Evolutionary conservation across 805 yeast species (phyloP).

Genomic region (Yamadazyma endophytica): DNA sequence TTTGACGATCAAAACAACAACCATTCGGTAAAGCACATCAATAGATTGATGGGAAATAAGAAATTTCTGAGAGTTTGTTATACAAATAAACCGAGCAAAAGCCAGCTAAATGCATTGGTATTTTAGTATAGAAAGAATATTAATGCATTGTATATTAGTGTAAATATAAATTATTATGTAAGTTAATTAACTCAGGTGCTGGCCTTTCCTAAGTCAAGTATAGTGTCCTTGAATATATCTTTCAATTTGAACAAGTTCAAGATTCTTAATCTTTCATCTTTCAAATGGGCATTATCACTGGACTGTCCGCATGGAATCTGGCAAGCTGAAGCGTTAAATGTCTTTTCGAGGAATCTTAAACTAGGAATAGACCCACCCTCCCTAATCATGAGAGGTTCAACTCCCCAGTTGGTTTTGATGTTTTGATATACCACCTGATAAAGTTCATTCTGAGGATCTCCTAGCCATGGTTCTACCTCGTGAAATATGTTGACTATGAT

Average conservation of each 20-base stretch:
- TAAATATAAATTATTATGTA: no score
- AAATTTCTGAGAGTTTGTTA: slow-evolving; percentile 19
- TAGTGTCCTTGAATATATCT: slow-evolving; percentile 53
- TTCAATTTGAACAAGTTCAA: slow-evolving; percentile 73
- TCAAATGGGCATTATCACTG: slow-evolving; percentile 89
- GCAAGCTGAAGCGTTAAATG: slow-evolving; percentile 82
- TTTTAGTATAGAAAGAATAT: slow-evolving; percentile 6
- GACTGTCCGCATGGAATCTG: slow-evolving; percentile 97
- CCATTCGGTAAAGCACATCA: slow-evolving; percentile 20
- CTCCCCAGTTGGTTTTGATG: slow-evolving; percentile 66
- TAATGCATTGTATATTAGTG: slow-evolving; percentile 8
- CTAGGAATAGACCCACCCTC: slow-evolving; percentile 98
- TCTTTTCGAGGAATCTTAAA: slow-evolving; percentile 76
- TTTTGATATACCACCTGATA: slow-evolving; percentile 64
- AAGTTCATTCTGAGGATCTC: slow-evolving; percentile 73
- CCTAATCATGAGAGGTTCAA: slow-evolving; percentile 77
- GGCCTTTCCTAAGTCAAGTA: slow-evolving; percentile 26
- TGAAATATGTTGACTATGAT: slow-evolving; percentile 61
- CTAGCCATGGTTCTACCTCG: slow-evolving; percentile 96
- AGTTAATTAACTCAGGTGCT: no score
- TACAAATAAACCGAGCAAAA: slow-evolving; percentile 14
- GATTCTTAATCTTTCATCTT: slow-evolving; percentile 79
- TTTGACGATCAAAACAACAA: slow-evolving; percentile 5
- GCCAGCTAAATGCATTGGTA: slow-evolving; percentile 10
- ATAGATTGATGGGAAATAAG: slow-evolving; percentile 12